These are phyloP conservation scores for Leucoagaricus sp. DNA, from an alignment of 1,284 basidiomycete species.

Conservation along the genomic window DNA sequence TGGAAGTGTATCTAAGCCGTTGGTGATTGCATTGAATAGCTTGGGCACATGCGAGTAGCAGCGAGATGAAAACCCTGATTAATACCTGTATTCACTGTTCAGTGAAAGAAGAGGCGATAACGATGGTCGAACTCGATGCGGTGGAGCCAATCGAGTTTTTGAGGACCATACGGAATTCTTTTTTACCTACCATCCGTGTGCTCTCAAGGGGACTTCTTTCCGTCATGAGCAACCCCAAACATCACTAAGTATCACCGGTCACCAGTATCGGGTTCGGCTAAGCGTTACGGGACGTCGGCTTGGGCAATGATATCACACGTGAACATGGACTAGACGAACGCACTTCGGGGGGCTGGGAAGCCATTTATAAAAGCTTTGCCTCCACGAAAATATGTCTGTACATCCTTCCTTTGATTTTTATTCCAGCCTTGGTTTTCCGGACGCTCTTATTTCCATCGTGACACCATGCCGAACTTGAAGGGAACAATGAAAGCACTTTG, in stretches of 20 bases:
- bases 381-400: no score
- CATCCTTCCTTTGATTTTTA: no score
- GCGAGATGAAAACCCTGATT: background rate
- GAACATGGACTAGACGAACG: background rate
- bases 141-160: background rate
- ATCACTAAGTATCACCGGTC: no score
- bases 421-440: no score
- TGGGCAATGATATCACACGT: background rate
- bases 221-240: background rate
- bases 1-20: background rate
- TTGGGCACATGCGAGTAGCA: background rate
- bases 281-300: background rate
- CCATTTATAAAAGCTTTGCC: background rate
- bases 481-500: constrained; percentile 37
- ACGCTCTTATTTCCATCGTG: no score
- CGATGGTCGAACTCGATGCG: background rate
- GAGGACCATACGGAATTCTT: background rate
- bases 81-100: no score
- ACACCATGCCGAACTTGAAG: constrained; percentile 11
- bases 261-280: background rate
- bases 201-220: background rate
- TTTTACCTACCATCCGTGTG: background rate
- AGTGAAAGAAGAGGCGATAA: background rate
- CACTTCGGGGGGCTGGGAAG: no score
- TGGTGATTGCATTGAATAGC: background rate